These are phyloP conservation scores for Pichia sp. DNA, from an alignment of 1,139 yeast genomes.

Conservation along the genomic window DNA sequence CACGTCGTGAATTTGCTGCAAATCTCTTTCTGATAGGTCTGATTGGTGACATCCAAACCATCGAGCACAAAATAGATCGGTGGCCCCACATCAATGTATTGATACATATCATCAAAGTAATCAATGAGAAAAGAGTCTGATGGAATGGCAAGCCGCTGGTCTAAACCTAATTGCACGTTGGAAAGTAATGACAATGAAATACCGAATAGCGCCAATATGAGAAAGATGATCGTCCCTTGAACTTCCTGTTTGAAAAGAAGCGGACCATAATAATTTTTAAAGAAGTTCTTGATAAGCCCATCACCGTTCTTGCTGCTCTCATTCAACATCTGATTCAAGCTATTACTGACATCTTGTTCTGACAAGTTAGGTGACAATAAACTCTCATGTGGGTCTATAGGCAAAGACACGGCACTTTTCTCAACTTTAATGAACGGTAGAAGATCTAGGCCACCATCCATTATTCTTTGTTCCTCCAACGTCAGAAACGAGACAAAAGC, in stretches of 20 bases:
- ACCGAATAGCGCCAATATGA: slow-evolving; percentile 59
- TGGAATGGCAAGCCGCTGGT: slow-evolving; percentile 86
- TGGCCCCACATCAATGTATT: slow-evolving; percentile 79
- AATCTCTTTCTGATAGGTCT: slow-evolving; percentile 58
- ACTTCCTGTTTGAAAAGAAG: slow-evolving; percentile 41
- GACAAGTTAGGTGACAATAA: too few species aligned
- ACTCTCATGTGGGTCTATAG: slow-evolving; percentile 2
- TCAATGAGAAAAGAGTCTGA: slow-evolving; percentile 69
- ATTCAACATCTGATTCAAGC: slow-evolving; percentile 14
- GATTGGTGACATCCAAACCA: slow-evolving; percentile 52
- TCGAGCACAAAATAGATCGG: slow-evolving; percentile 81
- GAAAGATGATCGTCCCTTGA: slow-evolving; percentile 41
- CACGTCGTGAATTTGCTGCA: slow-evolving; percentile 91
- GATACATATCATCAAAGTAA: slow-evolving; percentile 71
- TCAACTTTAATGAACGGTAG: slow-evolving; percentile 41
- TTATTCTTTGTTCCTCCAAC: slow-evolving; percentile 58
- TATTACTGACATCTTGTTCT: slow-evolving; percentile 5
- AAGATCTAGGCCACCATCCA: slow-evolving; percentile 52
- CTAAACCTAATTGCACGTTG: slow-evolving; percentile 65
- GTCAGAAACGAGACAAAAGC: slow-evolving; percentile 69
- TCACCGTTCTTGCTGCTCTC: slow-evolving; percentile 13
- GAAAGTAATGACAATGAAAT: slow-evolving; percentile 67
- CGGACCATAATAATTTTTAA: slow-evolving; percentile 48
- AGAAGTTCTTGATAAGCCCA: slow-evolving; percentile 31
- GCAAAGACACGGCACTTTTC: slow-evolving; percentile 14